Conservation (phyloP, 2,329 filamentous ascomycete species). For the Daldinia sp. region DNA sequence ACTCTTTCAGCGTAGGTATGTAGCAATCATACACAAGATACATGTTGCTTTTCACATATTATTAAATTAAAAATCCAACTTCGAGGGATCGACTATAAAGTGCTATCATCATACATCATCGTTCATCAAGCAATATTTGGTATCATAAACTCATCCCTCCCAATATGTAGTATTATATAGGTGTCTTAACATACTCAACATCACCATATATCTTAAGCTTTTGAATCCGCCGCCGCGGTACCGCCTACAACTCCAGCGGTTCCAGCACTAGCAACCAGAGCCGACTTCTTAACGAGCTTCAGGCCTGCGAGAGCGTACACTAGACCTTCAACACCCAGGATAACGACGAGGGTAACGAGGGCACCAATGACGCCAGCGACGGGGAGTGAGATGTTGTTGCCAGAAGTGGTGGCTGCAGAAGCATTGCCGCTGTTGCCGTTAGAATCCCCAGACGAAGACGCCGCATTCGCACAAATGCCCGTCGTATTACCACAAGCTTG, state of each 20-base stretch:
- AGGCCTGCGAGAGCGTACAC: constrained; percentile 55
- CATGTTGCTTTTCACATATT: neutral
- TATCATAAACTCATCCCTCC: neutral
- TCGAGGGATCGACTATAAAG: neutral
- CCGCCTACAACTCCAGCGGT: constrained; percentile 2
- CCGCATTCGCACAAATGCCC: constrained; percentile 66
- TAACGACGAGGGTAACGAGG: constrained; percentile 64
- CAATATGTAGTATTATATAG: neutral
- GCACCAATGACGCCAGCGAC: constrained; percentile 88
- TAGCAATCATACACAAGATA: too few species aligned
- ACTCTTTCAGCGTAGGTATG: too few species aligned
- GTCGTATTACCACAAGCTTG: constrained; percentile 75
- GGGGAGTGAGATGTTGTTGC: constrained; percentile 67
- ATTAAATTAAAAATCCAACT: neutral
- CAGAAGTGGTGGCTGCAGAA: constrained; percentile 34
- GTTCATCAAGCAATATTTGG: neutral
- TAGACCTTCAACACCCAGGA: constrained; percentile 56
- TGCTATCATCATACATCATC: neutral
- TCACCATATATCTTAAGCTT: neutral
- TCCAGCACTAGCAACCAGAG: constrained; percentile 38
- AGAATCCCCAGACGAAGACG: constrained; percentile 32
- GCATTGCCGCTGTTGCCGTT: constrained; percentile 41
- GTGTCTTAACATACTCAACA: neutral
- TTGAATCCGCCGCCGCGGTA: neutral
- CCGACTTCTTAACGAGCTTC: constrained; percentile 58